These are phyloP conservation scores for Microascus cirrosus DNA, from an alignment of 2,329 filamentous ascomycete genomes.

Conservation along the genomic window DNA sequence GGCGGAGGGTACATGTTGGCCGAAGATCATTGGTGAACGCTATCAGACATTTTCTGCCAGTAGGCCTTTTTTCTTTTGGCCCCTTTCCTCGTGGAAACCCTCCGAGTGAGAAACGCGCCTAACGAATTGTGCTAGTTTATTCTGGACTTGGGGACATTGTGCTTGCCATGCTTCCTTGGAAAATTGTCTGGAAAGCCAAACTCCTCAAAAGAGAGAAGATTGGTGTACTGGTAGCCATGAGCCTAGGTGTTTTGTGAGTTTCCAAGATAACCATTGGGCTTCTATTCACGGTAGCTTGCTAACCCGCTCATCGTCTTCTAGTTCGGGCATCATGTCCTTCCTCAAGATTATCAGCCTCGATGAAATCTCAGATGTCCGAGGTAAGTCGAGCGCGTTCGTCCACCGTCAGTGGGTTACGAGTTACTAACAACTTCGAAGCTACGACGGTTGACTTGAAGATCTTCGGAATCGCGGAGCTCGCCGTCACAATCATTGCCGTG, in stretches of 20 bases:
- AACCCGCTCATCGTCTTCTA: slow-evolving; percentile 11
- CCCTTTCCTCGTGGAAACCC: background rate
- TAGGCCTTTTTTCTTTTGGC: slow-evolving; percentile 1
- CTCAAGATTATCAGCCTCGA: slow-evolving; percentile 12
- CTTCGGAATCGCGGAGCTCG: slow-evolving; percentile 10
- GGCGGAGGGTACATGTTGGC: slow-evolving; percentile 1
- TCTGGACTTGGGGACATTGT: slow-evolving; percentile 25
- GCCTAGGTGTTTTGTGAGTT: slow-evolving; percentile 27
- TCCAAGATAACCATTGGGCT: background rate
- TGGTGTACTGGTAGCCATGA: slow-evolving; percentile 28
- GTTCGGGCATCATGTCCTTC: slow-evolving; percentile 17
- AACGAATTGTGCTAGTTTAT: slow-evolving; percentile 13
- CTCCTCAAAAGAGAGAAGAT: slow-evolving; percentile 27
- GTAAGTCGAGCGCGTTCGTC: background rate
- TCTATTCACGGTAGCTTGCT: background rate
- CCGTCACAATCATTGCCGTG: slow-evolving; percentile 11
- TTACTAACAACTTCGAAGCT: slow-evolving; percentile 7
- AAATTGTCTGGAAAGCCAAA: slow-evolving; percentile 24
- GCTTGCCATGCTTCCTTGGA: slow-evolving; percentile 27
- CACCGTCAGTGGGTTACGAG: background rate
- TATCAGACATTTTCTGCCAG: slow-evolving; percentile 6
- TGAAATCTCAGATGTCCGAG: slow-evolving; percentile 2
- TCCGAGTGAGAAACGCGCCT: background rate
- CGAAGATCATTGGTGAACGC: background rate
- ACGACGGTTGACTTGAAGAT: slow-evolving; percentile 9